A percentile compares a stretch with the other conserved stretches of the same genome.
Evolutionary conservation across 2,329 filamentous ascomycete genomes (phyloP).

Genomic region (Thermothelomyces thermophilus): DNA sequence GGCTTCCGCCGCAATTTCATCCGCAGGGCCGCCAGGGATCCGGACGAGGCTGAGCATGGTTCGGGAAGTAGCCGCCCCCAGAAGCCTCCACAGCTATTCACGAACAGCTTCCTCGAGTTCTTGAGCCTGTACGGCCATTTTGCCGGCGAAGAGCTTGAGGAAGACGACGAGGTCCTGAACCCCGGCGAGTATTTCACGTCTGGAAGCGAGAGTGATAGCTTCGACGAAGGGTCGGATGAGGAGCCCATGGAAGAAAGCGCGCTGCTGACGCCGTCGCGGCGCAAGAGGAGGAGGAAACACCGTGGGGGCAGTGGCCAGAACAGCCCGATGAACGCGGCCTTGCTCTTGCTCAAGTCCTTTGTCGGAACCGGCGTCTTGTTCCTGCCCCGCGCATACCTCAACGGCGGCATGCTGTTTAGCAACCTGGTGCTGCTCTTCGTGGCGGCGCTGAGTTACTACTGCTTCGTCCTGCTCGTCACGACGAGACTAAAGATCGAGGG

Average conservation of each 20-base stretch:
- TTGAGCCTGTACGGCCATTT: conserved; percentile 94
- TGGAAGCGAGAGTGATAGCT: conserved; percentile 60
- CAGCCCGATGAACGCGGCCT: conserved; percentile 68
- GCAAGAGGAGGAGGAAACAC: conserved; percentile 68
- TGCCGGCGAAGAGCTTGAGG: conserved; percentile 91
- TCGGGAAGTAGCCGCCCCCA: conserved; percentile 35
- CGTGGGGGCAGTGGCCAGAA: conserved; percentile 70
- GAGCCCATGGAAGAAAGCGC: conserved; percentile 85
- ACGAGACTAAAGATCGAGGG: conserved; percentile 79
- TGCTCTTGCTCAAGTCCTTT: conserved; percentile 92
- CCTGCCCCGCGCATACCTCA: conserved; percentile 85
- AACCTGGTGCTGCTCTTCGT: conserved; percentile 84
- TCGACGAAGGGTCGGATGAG: conserved; percentile 53
- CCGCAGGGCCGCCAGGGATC: conserved; percentile 64
- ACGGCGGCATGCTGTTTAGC: conserved; percentile 95
- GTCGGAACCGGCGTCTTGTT: conserved; percentile 95
- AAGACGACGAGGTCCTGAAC: conserved; percentile 83
- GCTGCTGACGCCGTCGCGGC: conserved; percentile 68
- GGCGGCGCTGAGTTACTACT: conserved; percentile 87
- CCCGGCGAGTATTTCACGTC: conserved; percentile 91
- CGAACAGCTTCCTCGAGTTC: conserved; percentile 93
- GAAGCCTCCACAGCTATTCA: conserved; percentile 61
- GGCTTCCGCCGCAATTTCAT: conserved; percentile 90
- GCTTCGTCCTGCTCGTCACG: conserved; percentile 87
- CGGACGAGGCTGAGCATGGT: conserved; percentile 35